A percentile compares a stretch with the other conserved stretches of the same genome.
Evolutionary conservation across 75 land plant species (phyloP).

Genomic region (Ceratopteris richardii): DNA sequence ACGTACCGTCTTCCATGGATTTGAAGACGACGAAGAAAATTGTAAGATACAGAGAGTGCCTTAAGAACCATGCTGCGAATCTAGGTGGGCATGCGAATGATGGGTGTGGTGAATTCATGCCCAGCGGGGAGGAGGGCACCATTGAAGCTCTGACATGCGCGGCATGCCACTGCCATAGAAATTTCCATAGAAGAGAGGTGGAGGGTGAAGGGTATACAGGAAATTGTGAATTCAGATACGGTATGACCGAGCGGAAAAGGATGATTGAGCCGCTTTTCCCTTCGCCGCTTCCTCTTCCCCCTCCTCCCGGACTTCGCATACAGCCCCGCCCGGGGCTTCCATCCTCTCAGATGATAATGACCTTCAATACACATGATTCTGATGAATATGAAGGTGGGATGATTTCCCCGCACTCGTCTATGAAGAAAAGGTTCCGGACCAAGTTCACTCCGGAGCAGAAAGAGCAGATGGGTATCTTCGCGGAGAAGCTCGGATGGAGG

Average conservation of each 20-base stretch:
- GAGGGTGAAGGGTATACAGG: no score
- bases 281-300: no score
- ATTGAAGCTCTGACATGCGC: conserved; percentile 44
- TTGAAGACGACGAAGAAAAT: neutral
- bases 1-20: no score
- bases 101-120: conserved; percentile 61
- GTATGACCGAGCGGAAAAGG: no score
- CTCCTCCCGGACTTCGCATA: no score
- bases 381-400: no score
- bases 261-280: no score
- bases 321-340: no score
- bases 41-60: conserved; percentile 40
- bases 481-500: conserved; percentile 62
- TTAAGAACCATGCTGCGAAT: conserved; percentile 45
- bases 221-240: no score
- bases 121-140: conserved; percentile 43
- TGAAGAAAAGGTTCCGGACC: conserved; percentile 29
- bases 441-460: conserved; percentile 60
- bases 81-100: conserved; percentile 37
- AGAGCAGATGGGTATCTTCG: conserved; percentile 49
- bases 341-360: no score
- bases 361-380: no score
- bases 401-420: no score
- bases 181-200: conserved; percentile 23
- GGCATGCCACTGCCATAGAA: conserved; percentile 34